These are phyloP conservation scores for Mallotus nudiflorus DNA, from an alignment of 345 rosid genomes.

Conservation along the genomic window DNA sequence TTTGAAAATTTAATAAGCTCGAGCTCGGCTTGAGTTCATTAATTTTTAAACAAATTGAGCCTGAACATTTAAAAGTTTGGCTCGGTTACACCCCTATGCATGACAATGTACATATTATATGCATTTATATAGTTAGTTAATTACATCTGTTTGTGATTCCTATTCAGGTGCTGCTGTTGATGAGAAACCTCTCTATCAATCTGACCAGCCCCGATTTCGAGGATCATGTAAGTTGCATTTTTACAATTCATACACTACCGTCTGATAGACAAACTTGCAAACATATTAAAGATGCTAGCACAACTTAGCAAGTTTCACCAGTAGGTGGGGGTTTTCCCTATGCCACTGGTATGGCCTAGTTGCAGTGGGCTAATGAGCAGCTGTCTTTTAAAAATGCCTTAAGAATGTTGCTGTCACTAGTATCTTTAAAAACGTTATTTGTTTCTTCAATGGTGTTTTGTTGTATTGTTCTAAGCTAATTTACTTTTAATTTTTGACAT, in stretches of 20 bases:
- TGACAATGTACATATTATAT: no score
- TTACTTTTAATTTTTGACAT: neutral
- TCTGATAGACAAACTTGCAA: neutral
- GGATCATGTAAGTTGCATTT: conserved; percentile 71
- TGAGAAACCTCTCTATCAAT: conserved; percentile 94
- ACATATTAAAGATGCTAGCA: neutral
- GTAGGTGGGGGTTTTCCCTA: neutral
- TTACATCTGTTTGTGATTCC: conserved; percentile 17
- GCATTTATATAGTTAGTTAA: no score
- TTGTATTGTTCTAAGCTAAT: neutral
- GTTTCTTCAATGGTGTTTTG: neutral
- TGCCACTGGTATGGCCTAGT: conserved; percentile 6
- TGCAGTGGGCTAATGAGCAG: neutral
- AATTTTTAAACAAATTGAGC: no score
- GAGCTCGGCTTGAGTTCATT: no score
- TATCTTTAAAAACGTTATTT: neutral
- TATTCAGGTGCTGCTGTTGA: conserved; percentile 72
- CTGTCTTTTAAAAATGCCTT: conserved; percentile 2
- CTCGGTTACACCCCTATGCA: no score
- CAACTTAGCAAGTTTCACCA: neutral
- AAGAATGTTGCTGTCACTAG: neutral
- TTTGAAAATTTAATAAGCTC: no score
- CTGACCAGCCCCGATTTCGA: conserved; percentile 83
- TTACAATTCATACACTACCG: conserved; percentile 6
- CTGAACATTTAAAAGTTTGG: no score